phyloP scores from a whole-genome alignment of 768 basidiomycete species.

The Lactarius trivialis region DNA sequence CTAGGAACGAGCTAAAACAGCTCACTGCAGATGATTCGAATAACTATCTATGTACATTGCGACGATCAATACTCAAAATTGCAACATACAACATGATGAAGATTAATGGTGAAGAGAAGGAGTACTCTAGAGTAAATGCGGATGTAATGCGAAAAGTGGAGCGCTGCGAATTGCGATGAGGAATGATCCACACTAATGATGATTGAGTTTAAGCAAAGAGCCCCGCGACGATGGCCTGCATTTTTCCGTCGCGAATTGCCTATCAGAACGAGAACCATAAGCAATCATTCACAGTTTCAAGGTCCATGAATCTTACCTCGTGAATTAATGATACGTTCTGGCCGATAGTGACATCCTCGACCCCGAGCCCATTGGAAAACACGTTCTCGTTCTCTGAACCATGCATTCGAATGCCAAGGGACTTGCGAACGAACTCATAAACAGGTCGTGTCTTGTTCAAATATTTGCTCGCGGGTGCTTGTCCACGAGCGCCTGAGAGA shows the following conservation, averaged over 20 bases:
- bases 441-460: conserved; percentile 63
- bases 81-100: not conserved
- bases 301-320: conserved; percentile 39
- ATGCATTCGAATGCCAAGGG: conserved; percentile 74
- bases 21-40: no score
- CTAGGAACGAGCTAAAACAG: no score
- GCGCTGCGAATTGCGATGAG: not conserved
- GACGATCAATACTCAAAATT: not conserved
- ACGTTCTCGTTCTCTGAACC: conserved; percentile 63
- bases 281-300: not conserved
- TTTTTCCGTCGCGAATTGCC: conserved; percentile 65
- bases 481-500: conserved; percentile 50
- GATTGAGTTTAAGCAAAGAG: conserved; percentile 35
- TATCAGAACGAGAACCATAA: conserved; percentile 5
- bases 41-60: no score
- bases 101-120: not conserved
- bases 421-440: conserved; percentile 70
- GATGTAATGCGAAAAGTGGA: not conserved
- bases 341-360: conserved; percentile 63
- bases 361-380: conserved; percentile 57
- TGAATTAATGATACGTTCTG: conserved; percentile 69
- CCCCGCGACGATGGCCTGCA: conserved; percentile 50
- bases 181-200: not conserved
- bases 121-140: not conserved
- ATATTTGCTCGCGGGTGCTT: conserved; percentile 59